Evolutionary conservation across 305 asterid species (phyloP), one percentile per base, ranked within the genome.

Genomic region (Fraxinus platypoda): DNA sequence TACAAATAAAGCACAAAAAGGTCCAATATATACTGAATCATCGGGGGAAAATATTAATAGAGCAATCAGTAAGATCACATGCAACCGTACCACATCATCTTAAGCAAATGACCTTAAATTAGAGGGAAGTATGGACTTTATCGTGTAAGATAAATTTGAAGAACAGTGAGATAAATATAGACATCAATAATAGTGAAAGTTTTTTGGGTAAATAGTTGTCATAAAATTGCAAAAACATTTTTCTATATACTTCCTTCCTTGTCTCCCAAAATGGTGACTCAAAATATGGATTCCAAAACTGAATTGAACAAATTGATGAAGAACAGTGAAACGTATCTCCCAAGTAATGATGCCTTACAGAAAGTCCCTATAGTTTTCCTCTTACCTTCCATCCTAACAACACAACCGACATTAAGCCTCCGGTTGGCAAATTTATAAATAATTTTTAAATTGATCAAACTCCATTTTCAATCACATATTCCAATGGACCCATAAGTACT

Each of bases 161-260:
- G 8, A 68, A 68, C 38, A 13, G 41, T 31, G 38, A 71, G 41
- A 15, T 15, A 71, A 71, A 71, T 49, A 26, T 31, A 13, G 12
- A 19, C 75, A 71, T 31, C 75, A 31, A 71, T 31, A 15, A 31
- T 71, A 13, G 75, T 71, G 75, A 30, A 28, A 28, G 71, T 26
- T 68, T 70, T 31, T 43, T 6, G 25, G 52, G 75, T 30, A 38
- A 52, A 66, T 26, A 26, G 33, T 70, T 49, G 19, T 38, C 25
- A 30, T 15, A 82, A 72, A 79, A 78, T 75, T 76, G 62, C 31
- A 76, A 81, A 76, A 78, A 35, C 80, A 76, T 26, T 76, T 76
- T 57, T 73, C 66, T 62, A 52, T 34, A 49, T 9, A 66, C 4
- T 52, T 13, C 35, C 38, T 78, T 74, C 46, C 77, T 68, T 70